Base-by-base conservation (phyloP, 495 filamentous ascomycete species). In the Annulohypoxylon moriforme region DNA sequence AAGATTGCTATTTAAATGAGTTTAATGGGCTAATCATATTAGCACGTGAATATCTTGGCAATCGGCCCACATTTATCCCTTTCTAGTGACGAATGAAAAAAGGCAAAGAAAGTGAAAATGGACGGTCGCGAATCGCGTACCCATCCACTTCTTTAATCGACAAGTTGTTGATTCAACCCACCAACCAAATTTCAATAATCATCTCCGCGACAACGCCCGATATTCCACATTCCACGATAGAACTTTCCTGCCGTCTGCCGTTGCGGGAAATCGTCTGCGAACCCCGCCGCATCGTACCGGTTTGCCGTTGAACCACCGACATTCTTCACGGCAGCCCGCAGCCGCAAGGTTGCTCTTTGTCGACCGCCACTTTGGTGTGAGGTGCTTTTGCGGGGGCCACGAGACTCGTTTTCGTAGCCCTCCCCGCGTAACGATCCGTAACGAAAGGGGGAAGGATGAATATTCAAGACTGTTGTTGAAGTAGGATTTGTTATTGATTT, bases 121-220 rank as follows among this genome's bases (percentile, higher is more conserved):
- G 60, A 22, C 20, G 66, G 76, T 76, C 76, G 76, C 76, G 76
- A 76, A 74, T 78, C 76, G 76, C 76, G 76, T 76, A 52, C 62
- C 64, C 73, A 58, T 61, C 53, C 58, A 47, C 20, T 71, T 55
- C 24, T 27, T 56, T 31, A 61, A 68, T 13, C 52, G 67, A 67
- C 57, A 66, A 72, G 61, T 75, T 70, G 74, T 72, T 74, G 71
- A 68, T 68, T 59, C 50, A 70, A 49, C 62, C 62, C 67, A 70
- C 68, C 58, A 76, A 74, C 71, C 68, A 67, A 67, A 65, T 56
- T 63, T 52, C 57, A 64, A 67, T 50, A 58, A 49, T 25, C 68
- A 76, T 74, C 73, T 60, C 66, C 69, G 68, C 69, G 68, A 68
- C 76, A 72, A 71, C 65, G 47, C 57, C 38, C 61, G 60, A 75